Percentiles rank a stretch among this genome's conserved stretches.
Conservation (phyloP, 371 early-diverging fungal species). For the Mucor piriformis region DNA sequence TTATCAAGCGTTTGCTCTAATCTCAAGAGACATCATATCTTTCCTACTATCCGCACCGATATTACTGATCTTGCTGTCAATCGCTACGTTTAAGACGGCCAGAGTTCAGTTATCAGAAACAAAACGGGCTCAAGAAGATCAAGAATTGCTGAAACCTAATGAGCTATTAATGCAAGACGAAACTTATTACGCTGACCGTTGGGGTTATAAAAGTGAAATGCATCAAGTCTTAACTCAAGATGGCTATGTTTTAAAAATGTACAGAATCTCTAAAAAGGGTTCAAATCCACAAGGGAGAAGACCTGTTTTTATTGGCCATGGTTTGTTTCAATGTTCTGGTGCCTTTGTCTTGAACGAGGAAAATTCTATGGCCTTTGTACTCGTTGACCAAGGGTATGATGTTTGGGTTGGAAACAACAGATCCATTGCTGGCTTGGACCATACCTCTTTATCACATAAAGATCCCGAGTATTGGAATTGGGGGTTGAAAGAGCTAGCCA, state of each 20-base stretch:
- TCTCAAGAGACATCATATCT: not conserved
- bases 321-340: conserved; percentile 65
- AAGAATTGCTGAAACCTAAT: conserved; percentile 8
- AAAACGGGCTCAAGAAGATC: conserved; percentile 6
- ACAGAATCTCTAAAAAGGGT: conserved; percentile 35
- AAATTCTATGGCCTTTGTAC: conserved; percentile 54
- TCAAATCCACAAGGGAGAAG: conserved; percentile 15
- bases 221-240: conserved; percentile 48
- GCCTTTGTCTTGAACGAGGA: conserved; percentile 57
- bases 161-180: conserved; percentile 39
- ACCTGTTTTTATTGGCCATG: conserved; percentile 61
- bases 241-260: conserved; percentile 46
- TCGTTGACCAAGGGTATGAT: conserved; percentile 56
- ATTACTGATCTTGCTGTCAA: conserved; percentile 4
- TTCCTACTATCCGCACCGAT: conserved; percentile 19
- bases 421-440: conserved; percentile 28
- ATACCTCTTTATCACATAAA: conserved; percentile 28
- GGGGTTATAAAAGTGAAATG: conserved; percentile 43
- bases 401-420: conserved; percentile 59
- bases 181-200: conserved; percentile 34
- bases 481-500: conserved; percentile 56
- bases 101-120: conserved; percentile 10
- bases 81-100: conserved; percentile 11
- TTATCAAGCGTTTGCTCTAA: not conserved
- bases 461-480: conserved; percentile 60